phyloP scores from a whole-genome alignment of 345 rosid species.

The Euclidium syriacum region DNA sequence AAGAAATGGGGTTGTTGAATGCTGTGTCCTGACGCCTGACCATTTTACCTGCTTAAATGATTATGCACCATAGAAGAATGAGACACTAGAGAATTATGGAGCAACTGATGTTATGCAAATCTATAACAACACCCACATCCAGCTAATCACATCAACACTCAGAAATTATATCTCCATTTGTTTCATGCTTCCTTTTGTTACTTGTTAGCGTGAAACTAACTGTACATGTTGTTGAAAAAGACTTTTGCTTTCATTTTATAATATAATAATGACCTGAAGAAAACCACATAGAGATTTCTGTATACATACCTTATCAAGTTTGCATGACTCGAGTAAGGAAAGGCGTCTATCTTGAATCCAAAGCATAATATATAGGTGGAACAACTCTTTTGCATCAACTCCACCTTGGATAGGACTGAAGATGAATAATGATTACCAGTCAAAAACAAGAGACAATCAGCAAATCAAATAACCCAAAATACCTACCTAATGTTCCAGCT shows the following conservation, averaged over 20 bases:
- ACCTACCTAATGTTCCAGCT: slow-evolving; percentile 76
- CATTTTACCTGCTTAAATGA: slow-evolving; percentile 75
- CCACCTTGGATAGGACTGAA: slow-evolving; percentile 91
- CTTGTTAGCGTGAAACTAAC: not conserved
- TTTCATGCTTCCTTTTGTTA: slow-evolving; percentile 1
- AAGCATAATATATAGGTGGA: slow-evolving; percentile 84
- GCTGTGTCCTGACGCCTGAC: slow-evolving; percentile 91
- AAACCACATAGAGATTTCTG: not conserved
- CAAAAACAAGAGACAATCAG: slow-evolving; percentile 1
- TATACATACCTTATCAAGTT: slow-evolving; percentile 77
- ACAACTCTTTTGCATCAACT: slow-evolving; percentile 90
- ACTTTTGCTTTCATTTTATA: slow-evolving; percentile 2
- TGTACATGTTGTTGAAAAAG: not conserved
- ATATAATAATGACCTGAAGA: not conserved
- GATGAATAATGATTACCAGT: slow-evolving; percentile 7
- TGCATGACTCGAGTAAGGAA: slow-evolving; percentile 85
- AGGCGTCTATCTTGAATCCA: slow-evolving; percentile 98
- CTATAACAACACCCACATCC: not conserved
- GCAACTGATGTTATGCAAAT: not conserved
- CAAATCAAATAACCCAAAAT: slow-evolving; percentile 7
- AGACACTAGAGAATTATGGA: not conserved
- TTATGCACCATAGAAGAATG: not conserved
- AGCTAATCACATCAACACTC: not conserved
- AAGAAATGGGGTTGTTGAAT: slow-evolving; percentile 90
- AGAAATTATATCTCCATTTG: not conserved